Evolutionary conservation across 306 rosid species (phyloP), one percentile per base, ranked within the genome.

Genomic region (Prunus kanzakura): DNA sequence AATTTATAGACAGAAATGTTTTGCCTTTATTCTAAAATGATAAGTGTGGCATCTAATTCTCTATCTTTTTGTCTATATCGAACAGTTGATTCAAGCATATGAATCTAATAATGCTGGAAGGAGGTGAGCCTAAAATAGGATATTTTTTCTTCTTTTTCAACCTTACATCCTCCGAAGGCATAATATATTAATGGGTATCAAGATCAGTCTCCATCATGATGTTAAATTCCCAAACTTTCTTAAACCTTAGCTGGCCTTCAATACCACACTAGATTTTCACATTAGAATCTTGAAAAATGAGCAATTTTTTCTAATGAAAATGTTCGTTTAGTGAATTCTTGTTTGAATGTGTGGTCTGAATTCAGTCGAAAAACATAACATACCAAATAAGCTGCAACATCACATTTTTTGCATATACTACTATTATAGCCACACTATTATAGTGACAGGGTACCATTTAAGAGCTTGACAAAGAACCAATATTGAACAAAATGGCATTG

Each of bases 1-100:
- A 15, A 65, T 84, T 81, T 84, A 84, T 78, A 78, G 54, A 23
- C 52, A 65, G 2, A 41, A 7, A 3, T 16, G 50, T 10, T 32
- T 29, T 61, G 45, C 13, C 12, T 74, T 78, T 65, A 49, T 81
- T 82, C 81, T 38, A 18, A 19, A 20, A 77, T 60, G 86, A 71
- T 75, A 78, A 67, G 74, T 30, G 71, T 65, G 20, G 88, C 70
- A 63, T 30, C 67, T 15, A 16, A 19, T 63, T 63, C 49, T 10
- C 61, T 12, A 55, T 13, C 45, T 38, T 67, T 62, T 68, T 73
- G 72, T 69, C 74, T n/a, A 15, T 38, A 51, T 75, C 80, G 25
- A 63, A 61, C 23, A 3, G 55, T 67, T 35, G 52, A 19, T 77
- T 70, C 68, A 52, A 11, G 35, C 64, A 46, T 41, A 5, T 16